Base-by-base conservation (phyloP, 768 basidiomycete species). In the Amanita exitialis region DNA sequence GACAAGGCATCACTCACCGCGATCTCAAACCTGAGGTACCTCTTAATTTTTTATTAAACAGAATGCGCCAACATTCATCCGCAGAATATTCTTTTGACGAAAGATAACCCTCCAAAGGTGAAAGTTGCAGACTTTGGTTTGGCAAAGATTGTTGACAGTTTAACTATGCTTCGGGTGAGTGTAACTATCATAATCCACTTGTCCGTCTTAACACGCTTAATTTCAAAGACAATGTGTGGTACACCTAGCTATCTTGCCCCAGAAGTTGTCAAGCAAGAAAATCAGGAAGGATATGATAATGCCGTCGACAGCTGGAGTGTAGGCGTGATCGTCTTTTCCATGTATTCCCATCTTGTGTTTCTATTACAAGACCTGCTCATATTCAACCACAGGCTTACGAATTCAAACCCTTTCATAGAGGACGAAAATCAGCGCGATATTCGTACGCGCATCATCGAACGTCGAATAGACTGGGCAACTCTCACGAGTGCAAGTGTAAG, bases 41-140 rank as follows among this genome's bases (percentile, higher is more conserved):
- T 55, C 60, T 28, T 37, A 39, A n/a, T 9, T 35, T 36, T 25
- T 16, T 15, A 55, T 27, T 28, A 35, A 6, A 18, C 13, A 32
- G 52, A 6, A 53, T 52, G 42, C 1, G 51, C 25, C 25, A 9
- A 38, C 28, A 12, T 35, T 23, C 37, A 27, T 38, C 36, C 36
- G n/a, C 52, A 89, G 83, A 94, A 95, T 57, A 80, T 94, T 6
- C 76, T 95, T 1, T 65, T 96, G n/a, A 93, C 91, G 1, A 70
- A 62, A 8, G 78, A 82, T 37, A 56, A 71, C 2, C 87, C 86
- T 0, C 86, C 86, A 0, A 65, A 69, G 1, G 80, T 90, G 58
- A 97, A 97, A 62, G 84, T 97, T 13, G 94, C 95, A 2, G 95
- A 97, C 65, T 99, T 96, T 62, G 95, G 95, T 3, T 78, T 97